Evolutionary conservation across 1,284 basidiomycete genomes (phyloP).

Genomic region (Ustilago trichophora): DNA sequence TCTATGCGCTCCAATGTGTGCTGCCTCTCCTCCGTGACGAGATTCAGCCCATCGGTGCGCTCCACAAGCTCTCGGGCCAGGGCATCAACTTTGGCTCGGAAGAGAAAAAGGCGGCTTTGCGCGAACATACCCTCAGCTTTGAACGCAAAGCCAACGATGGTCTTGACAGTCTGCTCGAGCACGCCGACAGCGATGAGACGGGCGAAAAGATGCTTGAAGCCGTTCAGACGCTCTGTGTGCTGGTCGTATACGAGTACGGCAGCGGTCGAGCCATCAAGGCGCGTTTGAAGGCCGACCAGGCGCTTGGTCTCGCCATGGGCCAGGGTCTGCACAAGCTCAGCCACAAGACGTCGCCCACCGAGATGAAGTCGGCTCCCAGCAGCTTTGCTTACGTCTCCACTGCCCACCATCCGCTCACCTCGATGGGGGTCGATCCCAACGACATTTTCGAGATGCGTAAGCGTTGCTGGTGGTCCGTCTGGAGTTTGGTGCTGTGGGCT

Average conservation of each 20-base stretch:
- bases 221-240: slow-evolving; percentile 56
- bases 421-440: slow-evolving; percentile 32
- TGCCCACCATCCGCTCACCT: slow-evolving; percentile 27
- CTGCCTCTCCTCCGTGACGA: slow-evolving; percentile 53
- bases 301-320: slow-evolving; percentile 60
- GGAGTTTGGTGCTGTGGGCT: slow-evolving; percentile 55
- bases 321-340: slow-evolving; percentile 56
- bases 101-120: slow-evolving; percentile 46
- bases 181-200: slow-evolving; percentile 31
- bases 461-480: slow-evolving; percentile 60
- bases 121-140: slow-evolving; percentile 35
- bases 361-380: slow-evolving; percentile 30
- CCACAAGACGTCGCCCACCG: slow-evolving; percentile 21
- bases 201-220: slow-evolving; percentile 52
- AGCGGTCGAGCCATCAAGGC: slow-evolving; percentile 59
- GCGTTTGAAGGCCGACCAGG: slow-evolving; percentile 60
- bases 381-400: slow-evolving; percentile 38
- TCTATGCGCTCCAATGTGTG: slow-evolving; percentile 54
- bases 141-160: slow-evolving; percentile 55
- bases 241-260: slow-evolving; percentile 60
- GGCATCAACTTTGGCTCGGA: slow-evolving; percentile 54
- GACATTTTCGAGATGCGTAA: slow-evolving; percentile 61
- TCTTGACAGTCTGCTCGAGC: slow-evolving; percentile 53
- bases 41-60: slow-evolving; percentile 43
- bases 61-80: slow-evolving; percentile 38